Percentiles rank a stretch among this genome's conserved stretches.
phyloP scores from a whole-genome alignment of 371 early-diverging fungal species.

The Circinella umbellata region DNA sequence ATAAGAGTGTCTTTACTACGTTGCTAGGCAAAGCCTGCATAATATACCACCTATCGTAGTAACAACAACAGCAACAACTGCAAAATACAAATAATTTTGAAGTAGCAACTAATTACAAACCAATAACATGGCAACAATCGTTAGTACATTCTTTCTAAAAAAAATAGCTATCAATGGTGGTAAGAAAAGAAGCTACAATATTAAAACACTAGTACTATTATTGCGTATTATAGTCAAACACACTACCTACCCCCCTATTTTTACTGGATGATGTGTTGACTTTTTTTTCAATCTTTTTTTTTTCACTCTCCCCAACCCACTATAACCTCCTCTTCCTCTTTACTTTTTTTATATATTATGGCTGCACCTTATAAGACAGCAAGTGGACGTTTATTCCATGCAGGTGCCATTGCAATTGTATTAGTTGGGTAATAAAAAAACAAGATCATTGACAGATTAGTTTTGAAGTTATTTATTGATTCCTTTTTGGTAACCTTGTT shows the following conservation, averaged over 20 bases:
- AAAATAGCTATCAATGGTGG: no score
- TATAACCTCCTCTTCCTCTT: not conserved
- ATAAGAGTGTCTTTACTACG: no score
- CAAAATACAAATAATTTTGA: no score
- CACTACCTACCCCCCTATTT: not conserved
- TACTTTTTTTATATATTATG: constrained; percentile 6
- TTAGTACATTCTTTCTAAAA: no score
- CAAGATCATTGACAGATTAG: not conserved
- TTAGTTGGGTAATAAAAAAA: constrained; percentile 72
- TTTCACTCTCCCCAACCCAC: not conserved
- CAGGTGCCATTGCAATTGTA: constrained; percentile 83
- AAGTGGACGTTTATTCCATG: constrained; percentile 61
- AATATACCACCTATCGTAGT: no score
- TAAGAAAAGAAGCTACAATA: no score
- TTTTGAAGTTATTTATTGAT: not conserved
- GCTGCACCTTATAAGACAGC: constrained; percentile 31
- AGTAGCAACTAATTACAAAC: no score
- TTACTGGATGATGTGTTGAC: not conserved
- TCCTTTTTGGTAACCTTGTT: not conserved
- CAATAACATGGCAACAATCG: no score
- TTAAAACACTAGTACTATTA: not conserved
- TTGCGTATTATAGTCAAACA: not conserved
- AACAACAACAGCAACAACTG: no score
- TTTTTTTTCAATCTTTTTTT: not conserved
- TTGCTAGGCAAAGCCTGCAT: no score